Evolutionary conservation across 768 basidiomycete genomes (phyloP).

Genomic region (Podaxis carcinomalis): DNA sequence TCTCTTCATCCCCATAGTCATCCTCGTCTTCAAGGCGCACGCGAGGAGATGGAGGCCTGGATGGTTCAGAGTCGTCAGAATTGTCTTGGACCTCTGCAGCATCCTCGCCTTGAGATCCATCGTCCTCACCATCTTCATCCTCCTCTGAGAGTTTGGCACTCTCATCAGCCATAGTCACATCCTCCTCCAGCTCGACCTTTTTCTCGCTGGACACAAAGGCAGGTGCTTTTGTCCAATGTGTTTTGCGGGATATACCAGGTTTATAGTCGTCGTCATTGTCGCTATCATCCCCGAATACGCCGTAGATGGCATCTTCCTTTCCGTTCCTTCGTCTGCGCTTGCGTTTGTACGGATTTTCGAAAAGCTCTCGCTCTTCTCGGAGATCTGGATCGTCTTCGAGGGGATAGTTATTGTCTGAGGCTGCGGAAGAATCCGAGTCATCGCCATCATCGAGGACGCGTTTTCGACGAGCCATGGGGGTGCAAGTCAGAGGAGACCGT

Average conservation of each 20-base stretch:
- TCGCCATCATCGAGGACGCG: slow-evolving; percentile 72
- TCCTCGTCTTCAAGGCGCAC: slow-evolving; percentile 48
- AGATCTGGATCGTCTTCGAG: slow-evolving; percentile 54
- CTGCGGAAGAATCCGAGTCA: slow-evolving; percentile 64
- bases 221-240: slow-evolving; percentile 74
- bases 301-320: slow-evolving; percentile 74
- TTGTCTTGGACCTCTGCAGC: slow-evolving; percentile 32
- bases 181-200: slow-evolving; percentile 40
- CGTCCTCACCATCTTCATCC: slow-evolving; percentile 26
- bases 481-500: not conserved
- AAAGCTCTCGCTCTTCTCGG: slow-evolving; percentile 70
- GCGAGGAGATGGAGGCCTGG: slow-evolving; percentile 54
- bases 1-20: slow-evolving; percentile 35
- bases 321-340: slow-evolving; percentile 63
- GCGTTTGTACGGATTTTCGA: slow-evolving; percentile 70
- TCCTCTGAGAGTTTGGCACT: slow-evolving; percentile 14
- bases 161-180: slow-evolving; percentile 33
- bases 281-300: slow-evolving; percentile 69
- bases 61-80: slow-evolving; percentile 46
- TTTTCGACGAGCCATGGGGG: slow-evolving; percentile 69
- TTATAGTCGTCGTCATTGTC: slow-evolving; percentile 49
- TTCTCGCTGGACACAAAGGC: slow-evolving; percentile 65
- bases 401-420: slow-evolving; percentile 47
- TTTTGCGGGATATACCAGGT: slow-evolving; percentile 33
- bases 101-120: slow-evolving; percentile 30